phyloP scores from a whole-genome alignment of 306 rosid genomes.

The Pyrus bretschneideri region DNA sequence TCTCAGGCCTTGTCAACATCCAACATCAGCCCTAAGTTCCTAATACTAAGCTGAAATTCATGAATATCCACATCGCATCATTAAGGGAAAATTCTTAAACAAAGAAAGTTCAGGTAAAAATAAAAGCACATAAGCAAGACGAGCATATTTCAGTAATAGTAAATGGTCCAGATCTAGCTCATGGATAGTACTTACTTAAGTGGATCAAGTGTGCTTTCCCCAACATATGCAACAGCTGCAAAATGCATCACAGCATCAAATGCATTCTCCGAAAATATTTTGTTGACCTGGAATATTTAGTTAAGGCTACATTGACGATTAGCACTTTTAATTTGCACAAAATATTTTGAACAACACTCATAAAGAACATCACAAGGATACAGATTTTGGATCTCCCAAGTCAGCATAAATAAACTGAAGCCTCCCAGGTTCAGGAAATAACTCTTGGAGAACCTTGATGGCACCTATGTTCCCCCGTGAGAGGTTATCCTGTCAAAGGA shows the following conservation, averaged over 20 bases:
- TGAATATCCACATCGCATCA: not conserved
- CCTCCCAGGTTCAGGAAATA: constrained; percentile 86
- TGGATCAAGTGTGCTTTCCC: constrained; percentile 93
- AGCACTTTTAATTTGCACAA: not conserved
- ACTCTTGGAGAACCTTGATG: constrained; percentile 65
- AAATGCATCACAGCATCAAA: constrained; percentile 99
- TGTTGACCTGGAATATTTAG: constrained; percentile 61
- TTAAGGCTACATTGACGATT: constrained; percentile 41
- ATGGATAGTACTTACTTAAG: constrained; percentile 60
- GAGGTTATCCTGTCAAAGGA: constrained; percentile 64
- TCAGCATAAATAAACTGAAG: constrained; percentile 93
- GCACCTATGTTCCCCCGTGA: constrained; percentile 97
- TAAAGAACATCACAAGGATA: constrained; percentile 46
- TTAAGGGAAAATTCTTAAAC: not conserved
- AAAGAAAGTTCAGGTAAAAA: not conserved
- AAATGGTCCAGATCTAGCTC: not conserved
- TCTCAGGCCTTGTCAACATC: not conserved
- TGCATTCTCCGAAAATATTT: constrained; percentile 82
- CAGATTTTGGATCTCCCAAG: constrained; percentile 76
- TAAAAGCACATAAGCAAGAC: not conserved
- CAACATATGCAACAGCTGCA: constrained; percentile 98
- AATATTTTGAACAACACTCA: not conserved
- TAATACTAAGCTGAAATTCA: not conserved
- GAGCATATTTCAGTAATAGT: not conserved
- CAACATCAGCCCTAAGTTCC: not conserved